A percentile compares a stretch with the other conserved stretches of the same genome.
Evolutionary conservation across 1,139 yeast species (phyloP).

Genomic region (Hyphopichia burtonii): DNA sequence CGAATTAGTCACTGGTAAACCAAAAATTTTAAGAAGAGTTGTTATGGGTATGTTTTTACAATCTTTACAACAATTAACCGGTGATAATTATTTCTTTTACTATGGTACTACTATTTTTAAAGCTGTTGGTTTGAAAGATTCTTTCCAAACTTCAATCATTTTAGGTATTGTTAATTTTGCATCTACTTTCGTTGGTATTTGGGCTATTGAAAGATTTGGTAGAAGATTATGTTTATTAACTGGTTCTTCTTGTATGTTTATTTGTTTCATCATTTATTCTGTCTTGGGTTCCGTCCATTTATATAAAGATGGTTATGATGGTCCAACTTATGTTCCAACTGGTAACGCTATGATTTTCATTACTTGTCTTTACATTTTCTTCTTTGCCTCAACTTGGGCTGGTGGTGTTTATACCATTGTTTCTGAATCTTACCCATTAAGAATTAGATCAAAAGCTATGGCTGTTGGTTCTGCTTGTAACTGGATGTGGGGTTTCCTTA

Average conservation of each 20-base stretch:
- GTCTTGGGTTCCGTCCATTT: conserved; percentile 58
- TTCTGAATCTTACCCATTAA: conserved; percentile 76
- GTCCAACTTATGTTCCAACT: conserved; percentile 41
- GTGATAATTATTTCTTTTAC: conserved; percentile 80
- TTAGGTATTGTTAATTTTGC: conserved; percentile 78
- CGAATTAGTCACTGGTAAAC: conserved; percentile 65
- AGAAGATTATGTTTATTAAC: conserved; percentile 63
- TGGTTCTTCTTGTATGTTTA: conserved; percentile 48
- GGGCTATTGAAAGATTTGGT: conserved; percentile 66
- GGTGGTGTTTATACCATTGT: conserved; percentile 78
- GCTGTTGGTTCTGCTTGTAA: conserved; percentile 73
- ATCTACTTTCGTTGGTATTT: conserved; percentile 69
- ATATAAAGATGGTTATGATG: conserved; percentile 51
- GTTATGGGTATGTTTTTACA: conserved; percentile 64
- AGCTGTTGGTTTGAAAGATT: conserved; percentile 71
- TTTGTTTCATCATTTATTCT: conserved; percentile 61
- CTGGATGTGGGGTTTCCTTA: conserved; percentile 79
- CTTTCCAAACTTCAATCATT: conserved; percentile 74
- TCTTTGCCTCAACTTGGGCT: conserved; percentile 87
- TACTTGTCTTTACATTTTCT: conserved; percentile 76
- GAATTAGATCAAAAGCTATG: conserved; percentile 79
- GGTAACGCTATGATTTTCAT: conserved; percentile 78
- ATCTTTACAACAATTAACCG: conserved; percentile 75
- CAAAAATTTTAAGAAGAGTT: conserved; percentile 64
- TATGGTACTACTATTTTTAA: conserved; percentile 76